Conservation (phyloP, 257 asterid species). For the Fraxinus pennsylvanica region DNA sequence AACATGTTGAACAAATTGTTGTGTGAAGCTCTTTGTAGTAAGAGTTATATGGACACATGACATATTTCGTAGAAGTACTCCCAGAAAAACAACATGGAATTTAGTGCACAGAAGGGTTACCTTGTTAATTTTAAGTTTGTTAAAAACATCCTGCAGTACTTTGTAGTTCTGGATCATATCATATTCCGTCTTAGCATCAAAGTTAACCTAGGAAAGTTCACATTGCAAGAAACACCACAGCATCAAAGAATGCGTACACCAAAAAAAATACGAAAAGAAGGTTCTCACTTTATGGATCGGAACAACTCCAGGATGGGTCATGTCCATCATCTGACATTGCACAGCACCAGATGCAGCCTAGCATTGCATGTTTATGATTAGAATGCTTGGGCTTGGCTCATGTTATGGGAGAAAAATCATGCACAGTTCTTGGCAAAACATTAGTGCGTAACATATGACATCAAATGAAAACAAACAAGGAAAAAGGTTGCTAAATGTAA, state of each 20-base stretch:
- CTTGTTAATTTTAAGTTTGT: slow-evolving; percentile 86
- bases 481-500: not conserved
- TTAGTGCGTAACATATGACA: not conserved
- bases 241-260: not conserved
- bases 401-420: not conserved
- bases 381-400: not conserved
- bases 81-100: slow-evolving; percentile 4
- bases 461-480: not conserved
- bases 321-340: slow-evolving; percentile 95
- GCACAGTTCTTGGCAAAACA: not conserved
- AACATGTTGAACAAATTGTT: not conserved
- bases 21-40: not conserved
- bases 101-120: slow-evolving; percentile 32
- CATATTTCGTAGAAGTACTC: not conserved
- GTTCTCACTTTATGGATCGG: slow-evolving; percentile 90
- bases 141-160: slow-evolving; percentile 92
- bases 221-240: slow-evolving; percentile 26
- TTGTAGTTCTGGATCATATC: slow-evolving; percentile 95
- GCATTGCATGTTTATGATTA: slow-evolving; percentile 10
- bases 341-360: slow-evolving; percentile 97
- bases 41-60: not conserved
- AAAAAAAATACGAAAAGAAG: slow-evolving; percentile 8
- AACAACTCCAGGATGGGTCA: slow-evolving; percentile 83
- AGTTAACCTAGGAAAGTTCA: slow-evolving; percentile 63
- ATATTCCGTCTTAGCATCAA: slow-evolving; percentile 88